Conservation (phyloP, 768 basidiomycete species). For the Hygrocybe punicea region DNA sequence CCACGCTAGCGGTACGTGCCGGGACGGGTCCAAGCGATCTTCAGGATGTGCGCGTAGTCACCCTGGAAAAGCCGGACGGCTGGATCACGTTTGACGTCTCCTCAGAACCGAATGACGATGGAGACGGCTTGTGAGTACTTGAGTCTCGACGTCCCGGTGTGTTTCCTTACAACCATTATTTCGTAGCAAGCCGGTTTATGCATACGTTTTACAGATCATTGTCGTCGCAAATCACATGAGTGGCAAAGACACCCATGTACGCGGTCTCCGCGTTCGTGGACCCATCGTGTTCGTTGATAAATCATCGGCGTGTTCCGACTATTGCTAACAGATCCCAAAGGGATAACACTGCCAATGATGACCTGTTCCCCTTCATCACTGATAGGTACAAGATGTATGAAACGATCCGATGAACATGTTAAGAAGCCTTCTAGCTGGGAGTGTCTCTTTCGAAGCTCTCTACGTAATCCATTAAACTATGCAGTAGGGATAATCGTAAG, state of each 20-base stretch:
- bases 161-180: conserved; percentile 1
- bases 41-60: conserved; percentile 84
- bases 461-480: no score
- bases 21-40: conserved; percentile 90
- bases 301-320: neutral
- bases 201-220: conserved; percentile 87
- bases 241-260: conserved; percentile 97
- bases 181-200: conserved; percentile 76
- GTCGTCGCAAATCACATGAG: conserved; percentile 95
- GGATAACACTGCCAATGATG: conserved; percentile 53
- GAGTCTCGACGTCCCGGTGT: neutral
- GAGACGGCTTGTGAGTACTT: conserved; percentile 66
- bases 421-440: no score
- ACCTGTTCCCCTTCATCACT: conserved; percentile 68
- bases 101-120: conserved; percentile 73
- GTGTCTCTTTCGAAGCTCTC: no score
- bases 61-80: conserved; percentile 87
- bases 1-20: conserved; percentile 83
- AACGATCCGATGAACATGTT: conserved; percentile 56
- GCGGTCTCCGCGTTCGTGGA: conserved; percentile 84
- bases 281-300: conserved; percentile 60
- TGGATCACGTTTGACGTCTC: conserved; percentile 90
- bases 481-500: no score
- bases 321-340: conserved; percentile 20
- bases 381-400: conserved; percentile 73